Base-by-base conservation (phyloP, 2,329 filamentous ascomycete species). In the Trichothecium sympodiale region DNA sequence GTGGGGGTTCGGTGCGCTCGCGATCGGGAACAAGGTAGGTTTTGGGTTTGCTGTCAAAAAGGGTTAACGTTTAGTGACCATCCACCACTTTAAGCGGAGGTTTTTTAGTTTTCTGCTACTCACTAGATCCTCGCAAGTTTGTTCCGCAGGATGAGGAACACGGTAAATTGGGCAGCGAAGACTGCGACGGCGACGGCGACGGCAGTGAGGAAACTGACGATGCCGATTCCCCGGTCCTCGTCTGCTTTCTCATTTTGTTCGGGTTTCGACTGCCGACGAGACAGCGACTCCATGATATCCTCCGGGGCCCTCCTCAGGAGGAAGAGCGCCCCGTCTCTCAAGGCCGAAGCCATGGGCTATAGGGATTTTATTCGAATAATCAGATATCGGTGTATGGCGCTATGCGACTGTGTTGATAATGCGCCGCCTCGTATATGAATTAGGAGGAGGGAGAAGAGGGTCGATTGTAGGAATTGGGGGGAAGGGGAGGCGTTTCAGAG, bases 21-120 rank as follows among this genome's bases (percentile, higher is more conserved):
- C 81, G 76, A 58, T 91, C 82, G 6, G 86, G 83, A 0, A 93
- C 87, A 2, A 94, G 72, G 46, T 85, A 94, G 4, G 86, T 89
- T 56, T 86, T 79, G 2, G 85, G 82, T 62, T 85, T 84, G 51
- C 80, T 86, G 30, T 25, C 20, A 25, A 25, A 25, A 18, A 15
- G 17, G 36, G 17, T 35, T 33, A 37, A 23, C 29, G 16, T 30
- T 18, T 23, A 28, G 12, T n/a, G 17, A 13, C 33, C 23, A 34
- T 8, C 12, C 8, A 17, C 15, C 29, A 6, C 17, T 33, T 30
- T 37, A 38, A 40, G 36, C 17, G 31, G 17, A 37, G 34, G 34
- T 26, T 6, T 26, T 5, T 10, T 17, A 10, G 25, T 16, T 25
- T 13, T 4, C 26, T 5, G 10, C 17, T 14, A 63, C 79, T 51